These are phyloP conservation scores for Moniliophthora roreri DNA, from an alignment of 1,284 basidiomycete species.

Conservation along the genomic window DNA sequence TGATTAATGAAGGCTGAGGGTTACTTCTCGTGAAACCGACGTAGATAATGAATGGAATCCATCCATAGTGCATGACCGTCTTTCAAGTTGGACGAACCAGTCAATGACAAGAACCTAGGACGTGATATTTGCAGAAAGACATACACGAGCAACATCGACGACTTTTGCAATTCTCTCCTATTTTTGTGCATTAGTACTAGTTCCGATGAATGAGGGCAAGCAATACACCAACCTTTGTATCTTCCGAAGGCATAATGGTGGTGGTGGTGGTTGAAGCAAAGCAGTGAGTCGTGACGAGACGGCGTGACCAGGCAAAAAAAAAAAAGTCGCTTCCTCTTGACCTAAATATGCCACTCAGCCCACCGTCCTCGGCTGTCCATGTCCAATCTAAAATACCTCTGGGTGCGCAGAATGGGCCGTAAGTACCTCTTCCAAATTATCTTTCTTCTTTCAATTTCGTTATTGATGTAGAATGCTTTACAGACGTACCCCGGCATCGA, in stretches of 20 bases:
- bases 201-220: background rate
- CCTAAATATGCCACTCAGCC: conserved; percentile 63
- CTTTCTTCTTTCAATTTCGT: background rate
- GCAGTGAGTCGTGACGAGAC: background rate
- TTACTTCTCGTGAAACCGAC: conserved; percentile 87
- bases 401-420: conserved; percentile 36
- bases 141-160: conserved; percentile 77
- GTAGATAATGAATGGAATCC: conserved; percentile 94
- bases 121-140: conserved; percentile 28
- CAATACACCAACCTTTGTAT: conserved; percentile 65
- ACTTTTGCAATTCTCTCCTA: conserved; percentile 81
- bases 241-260: conserved; percentile 76
- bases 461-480: conserved; percentile 5
- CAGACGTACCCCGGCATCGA: conserved; percentile 70
- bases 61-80: conserved; percentile 88
- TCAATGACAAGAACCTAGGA: conserved; percentile 10
- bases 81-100: conserved; percentile 32
- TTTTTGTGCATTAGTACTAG: conserved; percentile 6
- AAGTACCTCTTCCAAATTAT: conserved; percentile 25
- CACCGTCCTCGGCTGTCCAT: conserved; percentile 67
- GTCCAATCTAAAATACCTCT: conserved; percentile 45
- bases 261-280: background rate
- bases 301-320: no score
- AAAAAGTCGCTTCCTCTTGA: no score
- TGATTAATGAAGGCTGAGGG: conserved; percentile 91